Base-by-base conservation (phyloP, 768 basidiomycete genomes). In the Austroboletus eburneus region DNA sequence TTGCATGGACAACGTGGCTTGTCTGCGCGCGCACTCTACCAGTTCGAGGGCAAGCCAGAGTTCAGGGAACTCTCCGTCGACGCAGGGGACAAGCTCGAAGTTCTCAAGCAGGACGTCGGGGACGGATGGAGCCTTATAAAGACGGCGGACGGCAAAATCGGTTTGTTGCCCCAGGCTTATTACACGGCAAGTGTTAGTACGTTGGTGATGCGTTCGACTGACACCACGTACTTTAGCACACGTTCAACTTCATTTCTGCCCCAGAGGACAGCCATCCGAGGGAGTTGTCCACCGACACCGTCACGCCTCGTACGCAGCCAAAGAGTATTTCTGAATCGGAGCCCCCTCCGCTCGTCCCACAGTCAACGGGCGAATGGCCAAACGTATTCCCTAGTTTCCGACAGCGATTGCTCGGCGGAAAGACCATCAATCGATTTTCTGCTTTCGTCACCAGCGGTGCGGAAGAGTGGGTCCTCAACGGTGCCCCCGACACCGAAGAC, bases 381-480 rank as follows among this genome's bases (percentile, higher is more conserved):
- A 58, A 54, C 30, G 57, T 68, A 14, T 78, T 85, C 52, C 85
- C 86, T 2, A 86, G 78, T 62, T 85, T 88, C 56, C 71, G 81
- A 9, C 78, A 79, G 45, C 83, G 80, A 52, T 72, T 91, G 0
- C 76, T 91, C 1, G 81, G 86, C 24, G 87, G 88, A 9, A 89
- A 83, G 65, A 80, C 79, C 37, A 65, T 91, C 44, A 90, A 91
- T 62, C 76, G 88, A n/a, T 91, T 91, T 67, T 89, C 87, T 1
- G 83, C 76, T 46, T 91, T 91, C 62, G 88, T 91, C 13, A 88
- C 85, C 7, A 88, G 84, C 48, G 89, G 89, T 29, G 89, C 89
- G 9, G 89, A 91, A 62, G 83, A 83, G 42, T 91, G 82, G 69
- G 76, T 91, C 8, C 74, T 91, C n/a, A 78, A 83, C 41, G 89